phyloP scores from a whole-genome alignment of 1,139 yeast species.

The Sugiyamaella neomexicana region DNA sequence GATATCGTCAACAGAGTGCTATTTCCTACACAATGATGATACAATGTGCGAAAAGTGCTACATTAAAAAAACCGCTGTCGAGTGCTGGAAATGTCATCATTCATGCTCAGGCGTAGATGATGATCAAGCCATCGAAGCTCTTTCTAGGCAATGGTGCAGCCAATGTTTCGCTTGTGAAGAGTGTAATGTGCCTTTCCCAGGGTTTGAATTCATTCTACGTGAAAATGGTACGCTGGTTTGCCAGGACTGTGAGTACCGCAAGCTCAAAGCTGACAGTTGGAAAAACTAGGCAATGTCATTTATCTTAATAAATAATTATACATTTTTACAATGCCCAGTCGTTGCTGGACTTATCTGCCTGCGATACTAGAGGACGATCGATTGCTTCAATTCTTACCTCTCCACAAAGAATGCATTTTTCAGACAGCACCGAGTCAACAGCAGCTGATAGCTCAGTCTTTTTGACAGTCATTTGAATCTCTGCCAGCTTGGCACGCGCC shows the following conservation, averaged over 20 bases:
- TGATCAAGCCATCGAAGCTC: conserved; percentile 37
- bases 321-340: conserved; percentile 24
- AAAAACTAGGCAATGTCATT: conserved; percentile 13
- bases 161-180: conserved; percentile 39
- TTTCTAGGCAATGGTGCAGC: conserved; percentile 40
- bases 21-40: conserved; percentile 32
- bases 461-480: conserved; percentile 45
- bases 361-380: conserved; percentile 52
- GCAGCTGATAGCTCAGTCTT: conserved; percentile 42
- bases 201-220: conserved; percentile 37
- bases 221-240: conserved; percentile 41
- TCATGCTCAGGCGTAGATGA: conserved; percentile 25
- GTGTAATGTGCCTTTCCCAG: conserved; percentile 35
- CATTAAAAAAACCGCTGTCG: conserved; percentile 32
- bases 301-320: conserved; percentile 7
- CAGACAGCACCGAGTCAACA: conserved; percentile 60
- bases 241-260: conserved; percentile 35
- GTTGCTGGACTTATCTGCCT: conserved; percentile 20
- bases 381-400: conserved; percentile 69
- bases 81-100: conserved; percentile 40
- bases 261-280: conserved; percentile 34
- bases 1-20: conserved; percentile 26
- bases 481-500: conserved; percentile 60
- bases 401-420: conserved; percentile 79
- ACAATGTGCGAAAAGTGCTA: conserved; percentile 38